A percentile compares a stretch with the other conserved stretches of the same genome.
Evolutionary conservation across 2,329 filamentous ascomycete species (phyloP).

Genomic region (Penicillium janthinellum): DNA sequence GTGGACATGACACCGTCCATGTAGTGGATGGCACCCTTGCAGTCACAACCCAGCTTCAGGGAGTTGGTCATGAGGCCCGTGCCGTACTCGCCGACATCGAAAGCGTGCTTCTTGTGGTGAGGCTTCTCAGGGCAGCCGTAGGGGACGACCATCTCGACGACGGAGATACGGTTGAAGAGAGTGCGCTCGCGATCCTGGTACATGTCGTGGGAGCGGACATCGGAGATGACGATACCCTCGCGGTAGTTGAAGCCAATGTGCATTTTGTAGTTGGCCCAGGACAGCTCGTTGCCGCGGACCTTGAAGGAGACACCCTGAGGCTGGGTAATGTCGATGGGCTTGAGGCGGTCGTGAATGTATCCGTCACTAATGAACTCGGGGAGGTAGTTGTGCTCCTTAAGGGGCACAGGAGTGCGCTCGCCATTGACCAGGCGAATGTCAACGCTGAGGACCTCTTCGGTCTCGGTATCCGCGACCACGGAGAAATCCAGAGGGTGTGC

Average conservation of each 20-base stretch:
- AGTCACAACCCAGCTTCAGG: slow-evolving; percentile 33
- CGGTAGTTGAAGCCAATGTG: slow-evolving; percentile 53
- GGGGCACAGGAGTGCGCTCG: slow-evolving; percentile 26
- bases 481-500: slow-evolving; percentile 34
- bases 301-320: slow-evolving; percentile 34
- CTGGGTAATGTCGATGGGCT: slow-evolving; percentile 33
- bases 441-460: slow-evolving; percentile 32
- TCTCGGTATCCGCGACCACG: slow-evolving; percentile 32
- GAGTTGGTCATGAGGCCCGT: slow-evolving; percentile 34
- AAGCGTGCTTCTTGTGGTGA: slow-evolving; percentile 34
- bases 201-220: slow-evolving; percentile 37
- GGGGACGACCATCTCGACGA: slow-evolving; percentile 34
- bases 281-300: slow-evolving; percentile 33
- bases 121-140: slow-evolving; percentile 31
- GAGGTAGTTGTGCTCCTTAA: slow-evolving; percentile 32
- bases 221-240: slow-evolving; percentile 60
- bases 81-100: slow-evolving; percentile 33
- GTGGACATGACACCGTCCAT: slow-evolving; percentile 31
- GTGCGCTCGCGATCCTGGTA: slow-evolving; percentile 33
- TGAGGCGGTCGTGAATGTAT: slow-evolving; percentile 30
- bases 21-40: slow-evolving; percentile 35
- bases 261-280: slow-evolving; percentile 37
- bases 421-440: slow-evolving; percentile 30
- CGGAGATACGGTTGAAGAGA: slow-evolving; percentile 34
- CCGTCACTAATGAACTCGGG: slow-evolving; percentile 30